A percentile compares a stretch with the other conserved stretches of the same genome.
Evolutionary conservation across 2,329 filamentous ascomycete genomes (phyloP).

Genomic region (Venturia oleaginea): DNA sequence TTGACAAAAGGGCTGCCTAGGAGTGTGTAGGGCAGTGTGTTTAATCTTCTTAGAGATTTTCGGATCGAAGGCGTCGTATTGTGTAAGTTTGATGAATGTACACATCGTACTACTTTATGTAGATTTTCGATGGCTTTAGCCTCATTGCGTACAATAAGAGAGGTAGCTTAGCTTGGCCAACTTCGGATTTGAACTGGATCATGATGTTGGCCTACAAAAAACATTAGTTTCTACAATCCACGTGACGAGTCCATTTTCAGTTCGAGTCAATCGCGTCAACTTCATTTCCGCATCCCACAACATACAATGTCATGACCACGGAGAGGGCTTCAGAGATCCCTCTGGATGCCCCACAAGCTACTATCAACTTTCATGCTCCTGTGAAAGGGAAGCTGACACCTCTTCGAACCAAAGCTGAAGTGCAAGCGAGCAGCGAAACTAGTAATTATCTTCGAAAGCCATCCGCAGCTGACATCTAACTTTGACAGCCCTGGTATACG

Average conservation of each 20-base stretch:
- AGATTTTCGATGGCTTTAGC: no score
- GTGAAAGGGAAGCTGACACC: slow-evolving; percentile 26
- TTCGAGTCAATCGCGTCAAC: not conserved
- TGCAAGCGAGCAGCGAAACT: slow-evolving; percentile 39
- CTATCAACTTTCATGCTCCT: not conserved
- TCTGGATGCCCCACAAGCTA: not conserved
- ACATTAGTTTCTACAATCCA: not conserved
- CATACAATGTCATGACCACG: slow-evolving; percentile 7
- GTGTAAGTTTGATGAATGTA: no score
- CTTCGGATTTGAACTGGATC: no score
- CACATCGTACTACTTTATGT: no score
- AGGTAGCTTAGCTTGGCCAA: no score
- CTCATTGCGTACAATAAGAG: no score
- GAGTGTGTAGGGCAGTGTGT: no score
- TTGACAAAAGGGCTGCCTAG: no score
- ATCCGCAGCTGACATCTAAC: not conserved
- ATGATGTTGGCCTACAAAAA: no score
- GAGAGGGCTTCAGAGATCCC: slow-evolving; percentile 1
- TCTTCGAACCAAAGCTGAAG: slow-evolving; percentile 42
- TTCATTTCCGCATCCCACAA: not conserved
- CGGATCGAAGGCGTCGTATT: no score
- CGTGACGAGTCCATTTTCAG: not conserved
- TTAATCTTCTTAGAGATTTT: no score
- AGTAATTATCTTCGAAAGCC: slow-evolving; percentile 15
- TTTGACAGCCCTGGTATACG: slow-evolving; percentile 51